Conservation (phyloP, 2,329 filamentous ascomycete species). For the Fusarium lyarnte region DNA sequence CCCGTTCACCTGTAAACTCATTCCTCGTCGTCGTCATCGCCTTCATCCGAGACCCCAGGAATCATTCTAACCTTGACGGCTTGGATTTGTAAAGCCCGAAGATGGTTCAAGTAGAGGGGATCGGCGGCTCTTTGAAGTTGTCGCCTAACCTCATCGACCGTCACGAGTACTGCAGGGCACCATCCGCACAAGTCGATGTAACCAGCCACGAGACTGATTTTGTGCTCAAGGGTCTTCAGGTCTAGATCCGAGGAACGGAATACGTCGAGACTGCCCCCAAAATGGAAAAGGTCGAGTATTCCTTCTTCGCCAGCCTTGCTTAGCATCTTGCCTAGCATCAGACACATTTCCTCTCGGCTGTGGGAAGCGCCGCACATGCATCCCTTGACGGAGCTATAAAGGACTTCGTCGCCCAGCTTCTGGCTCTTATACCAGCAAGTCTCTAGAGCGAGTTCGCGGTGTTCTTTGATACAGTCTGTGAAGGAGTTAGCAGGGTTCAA, state of each 20-base stretch:
- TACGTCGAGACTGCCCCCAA: not conserved
- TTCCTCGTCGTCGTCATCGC: not conserved
- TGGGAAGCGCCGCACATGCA: not conserved
- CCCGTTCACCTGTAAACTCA: not conserved
- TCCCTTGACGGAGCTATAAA: slow-evolving; percentile 1
- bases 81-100: not conserved
- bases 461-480: slow-evolving; percentile 16
- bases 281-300: slow-evolving; percentile 16
- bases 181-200: slow-evolving; percentile 15
- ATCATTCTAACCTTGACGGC: slow-evolving; percentile 14
- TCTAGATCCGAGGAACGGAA: not conserved
- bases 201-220: not conserved
- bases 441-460: slow-evolving; percentile 7
- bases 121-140: not conserved
- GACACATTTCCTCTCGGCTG: not conserved
- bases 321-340: slow-evolving; percentile 22
- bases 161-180: not conserved
- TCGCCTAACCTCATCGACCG: not conserved
- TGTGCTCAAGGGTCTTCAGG: not conserved
- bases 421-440: slow-evolving; percentile 18
- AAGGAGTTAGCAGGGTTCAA: not conserved
- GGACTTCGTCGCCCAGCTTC: not conserved
- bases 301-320: slow-evolving; percentile 11
- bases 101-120: slow-evolving; percentile 9
- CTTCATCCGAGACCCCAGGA: not conserved